phyloP scores from a whole-genome alignment of 1,284 basidiomycete species.

The Ganoderma multipileum region DNA sequence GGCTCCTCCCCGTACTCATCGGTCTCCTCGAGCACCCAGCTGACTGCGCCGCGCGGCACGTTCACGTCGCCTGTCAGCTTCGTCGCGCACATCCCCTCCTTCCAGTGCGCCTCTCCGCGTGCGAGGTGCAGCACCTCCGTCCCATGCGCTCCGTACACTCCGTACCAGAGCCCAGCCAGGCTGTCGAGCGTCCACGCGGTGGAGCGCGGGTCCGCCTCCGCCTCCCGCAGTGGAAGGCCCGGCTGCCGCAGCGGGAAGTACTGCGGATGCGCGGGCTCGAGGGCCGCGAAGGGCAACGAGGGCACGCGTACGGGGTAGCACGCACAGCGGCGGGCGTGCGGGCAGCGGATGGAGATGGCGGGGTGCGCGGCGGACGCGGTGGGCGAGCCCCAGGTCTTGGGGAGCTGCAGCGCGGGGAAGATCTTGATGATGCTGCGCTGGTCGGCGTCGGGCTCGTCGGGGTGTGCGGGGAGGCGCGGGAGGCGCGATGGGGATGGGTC shows the following conservation, averaged over 20 bases:
- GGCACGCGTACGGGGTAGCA: constrained; percentile 21
- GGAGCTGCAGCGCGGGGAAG: constrained; percentile 34
- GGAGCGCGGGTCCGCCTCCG: constrained; percentile 16
- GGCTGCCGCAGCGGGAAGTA: constrained; percentile 32
- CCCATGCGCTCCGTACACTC: constrained; percentile 29
- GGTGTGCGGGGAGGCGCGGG: constrained; percentile 23
- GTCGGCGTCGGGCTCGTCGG: constrained; percentile 16
- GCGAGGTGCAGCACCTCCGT: constrained; percentile 33
- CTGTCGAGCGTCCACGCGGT: constrained; percentile 18
- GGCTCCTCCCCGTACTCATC: constrained; percentile 11
- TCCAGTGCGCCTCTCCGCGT: constrained; percentile 13
- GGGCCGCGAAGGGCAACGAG: constrained; percentile 20
- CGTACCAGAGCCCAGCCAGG: constrained; percentile 34
- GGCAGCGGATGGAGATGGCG: constrained; percentile 30
- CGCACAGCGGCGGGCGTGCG: constrained; percentile 4
- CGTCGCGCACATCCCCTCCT: constrained; percentile 20
- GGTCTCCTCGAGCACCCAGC: constrained; percentile 21
- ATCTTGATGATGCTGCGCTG: constrained; percentile 29
- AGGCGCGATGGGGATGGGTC: constrained; percentile 23
- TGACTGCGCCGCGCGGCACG: constrained; percentile 30
- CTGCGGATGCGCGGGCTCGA: constrained; percentile 25
- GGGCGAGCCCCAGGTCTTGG: constrained; percentile 29
- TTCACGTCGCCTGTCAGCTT: constrained; percentile 33
- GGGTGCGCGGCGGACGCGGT: constrained; percentile 26
- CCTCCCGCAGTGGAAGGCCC: background rate